Conservation (phyloP, 169 alveolate species). For the Perkinsus chesapeaki region DNA sequence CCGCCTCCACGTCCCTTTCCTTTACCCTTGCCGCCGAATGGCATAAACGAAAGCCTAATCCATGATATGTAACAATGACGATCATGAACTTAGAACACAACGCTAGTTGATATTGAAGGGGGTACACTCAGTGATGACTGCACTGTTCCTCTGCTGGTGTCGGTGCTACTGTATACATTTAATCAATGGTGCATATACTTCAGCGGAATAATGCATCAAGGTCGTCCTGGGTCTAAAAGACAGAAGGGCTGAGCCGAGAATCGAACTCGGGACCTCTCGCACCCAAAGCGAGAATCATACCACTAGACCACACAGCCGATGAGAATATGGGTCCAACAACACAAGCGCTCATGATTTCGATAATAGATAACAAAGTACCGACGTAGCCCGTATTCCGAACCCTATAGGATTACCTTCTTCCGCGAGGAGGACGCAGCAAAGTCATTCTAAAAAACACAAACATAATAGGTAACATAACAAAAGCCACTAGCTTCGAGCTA, state of each 20-base stretch:
- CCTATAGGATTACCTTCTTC: too few relatives aligned
- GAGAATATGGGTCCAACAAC: too few relatives aligned
- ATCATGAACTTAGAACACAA: background rate
- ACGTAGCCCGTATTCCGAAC: too few relatives aligned
- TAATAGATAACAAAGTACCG: background rate
- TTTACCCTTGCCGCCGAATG: background rate
- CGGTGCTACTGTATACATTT: too few relatives aligned
- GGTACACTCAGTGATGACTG: background rate
- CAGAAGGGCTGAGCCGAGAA: background rate
- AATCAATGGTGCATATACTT: too few relatives aligned
- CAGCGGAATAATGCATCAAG: background rate
- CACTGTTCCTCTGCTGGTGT: too few relatives aligned
- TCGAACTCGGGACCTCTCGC: background rate
- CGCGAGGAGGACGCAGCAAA: too few relatives aligned
- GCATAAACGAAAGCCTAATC: background rate
- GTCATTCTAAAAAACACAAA: too few relatives aligned
- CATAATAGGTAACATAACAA: too few relatives aligned
- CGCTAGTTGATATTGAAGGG: background rate
- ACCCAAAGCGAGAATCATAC: background rate
- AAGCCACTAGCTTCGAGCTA: too few relatives aligned
- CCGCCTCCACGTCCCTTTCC: background rate
- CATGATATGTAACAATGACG: background rate
- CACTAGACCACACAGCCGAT: background rate
- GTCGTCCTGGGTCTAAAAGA: background rate
- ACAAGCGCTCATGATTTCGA: too few relatives aligned